Percentiles rank a stretch among this genome's conserved stretches.
These are phyloP conservation scores for Alternaria rosae DNA, from an alignment of 2,329 filamentous ascomycete genomes.

Conservation along the genomic window DNA sequence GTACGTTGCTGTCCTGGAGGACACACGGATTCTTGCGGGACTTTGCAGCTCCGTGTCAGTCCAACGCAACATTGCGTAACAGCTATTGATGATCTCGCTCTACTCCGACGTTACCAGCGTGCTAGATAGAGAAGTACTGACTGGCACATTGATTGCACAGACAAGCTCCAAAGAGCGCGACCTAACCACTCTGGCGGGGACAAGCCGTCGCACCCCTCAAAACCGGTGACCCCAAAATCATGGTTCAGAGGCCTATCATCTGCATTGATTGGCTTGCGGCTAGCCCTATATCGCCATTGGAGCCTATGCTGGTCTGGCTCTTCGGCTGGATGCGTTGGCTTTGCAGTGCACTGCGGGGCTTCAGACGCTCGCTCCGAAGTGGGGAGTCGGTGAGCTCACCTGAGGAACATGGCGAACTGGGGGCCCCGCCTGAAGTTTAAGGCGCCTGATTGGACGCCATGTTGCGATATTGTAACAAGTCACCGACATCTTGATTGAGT, in stretches of 20 bases:
- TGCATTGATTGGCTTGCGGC: slow-evolving; percentile 28
- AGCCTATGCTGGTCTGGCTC: slow-evolving; percentile 26
- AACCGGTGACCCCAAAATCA: slow-evolving; percentile 30
- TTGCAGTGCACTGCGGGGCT: slow-evolving; percentile 35
- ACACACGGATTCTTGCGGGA: slow-evolving; percentile 12
- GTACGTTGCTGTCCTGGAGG: slow-evolving; percentile 1
- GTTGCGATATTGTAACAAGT: slow-evolving; percentile 14
- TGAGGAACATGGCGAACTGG: slow-evolving; percentile 20
- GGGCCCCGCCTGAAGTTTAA: slow-evolving; percentile 14
- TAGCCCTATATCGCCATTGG: slow-evolving; percentile 31
- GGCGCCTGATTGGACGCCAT: slow-evolving; percentile 27
- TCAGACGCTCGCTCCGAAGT: slow-evolving; percentile 26
- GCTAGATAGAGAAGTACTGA: background rate
- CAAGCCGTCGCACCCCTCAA: slow-evolving; percentile 5
- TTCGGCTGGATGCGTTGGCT: slow-evolving; percentile 46
- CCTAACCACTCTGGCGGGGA: background rate
- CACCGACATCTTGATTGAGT: slow-evolving; percentile 35
- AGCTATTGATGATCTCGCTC: background rate
- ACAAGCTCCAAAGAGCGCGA: slow-evolving; percentile 2
- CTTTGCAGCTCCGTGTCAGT: slow-evolving; percentile 7
- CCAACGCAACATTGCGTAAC: background rate
- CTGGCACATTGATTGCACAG: background rate
- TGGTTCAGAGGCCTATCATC: slow-evolving; percentile 29
- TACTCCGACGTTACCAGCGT: background rate
- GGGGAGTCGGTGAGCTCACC: slow-evolving; percentile 42